These are phyloP conservation scores for Zea luxurians DNA, from an alignment of 176 grass and related monocot genomes.

Conservation along the genomic window DNA sequence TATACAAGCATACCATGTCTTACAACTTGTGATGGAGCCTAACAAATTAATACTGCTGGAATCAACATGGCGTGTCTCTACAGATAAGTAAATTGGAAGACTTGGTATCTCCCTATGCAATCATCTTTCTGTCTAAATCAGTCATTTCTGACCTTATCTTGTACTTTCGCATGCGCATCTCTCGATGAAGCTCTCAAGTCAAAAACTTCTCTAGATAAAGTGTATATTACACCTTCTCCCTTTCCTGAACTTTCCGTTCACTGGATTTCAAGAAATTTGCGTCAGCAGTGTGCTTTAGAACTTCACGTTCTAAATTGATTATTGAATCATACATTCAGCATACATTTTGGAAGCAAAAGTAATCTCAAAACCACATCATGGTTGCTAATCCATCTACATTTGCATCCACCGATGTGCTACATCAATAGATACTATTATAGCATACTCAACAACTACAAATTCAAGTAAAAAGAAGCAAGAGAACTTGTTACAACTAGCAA, in stretches of 20 bases:
- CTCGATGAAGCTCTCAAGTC: neutral
- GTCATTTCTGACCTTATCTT: constrained; percentile 45
- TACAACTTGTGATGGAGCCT: constrained; percentile 20
- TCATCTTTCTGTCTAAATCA: constrained; percentile 44
- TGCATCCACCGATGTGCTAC: too few species aligned
- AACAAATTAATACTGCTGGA: constrained; percentile 22
- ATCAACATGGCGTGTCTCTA: constrained; percentile 14
- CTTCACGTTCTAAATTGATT: neutral
- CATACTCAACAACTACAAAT: too few species aligned
- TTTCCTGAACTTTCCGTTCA: constrained; percentile 1
- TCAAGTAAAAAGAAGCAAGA: too few species aligned
- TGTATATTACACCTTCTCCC: neutral
- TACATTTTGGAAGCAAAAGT: neutral
- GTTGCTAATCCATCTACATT: too few species aligned
- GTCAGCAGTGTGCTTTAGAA: too few species aligned
- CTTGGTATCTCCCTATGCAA: constrained; percentile 35
- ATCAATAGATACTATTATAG: too few species aligned
- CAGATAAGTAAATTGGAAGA: constrained; percentile 7
- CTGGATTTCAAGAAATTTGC: too few species aligned
- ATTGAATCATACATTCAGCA: neutral
- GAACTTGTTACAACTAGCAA: too few species aligned
- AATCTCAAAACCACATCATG: too few species aligned
- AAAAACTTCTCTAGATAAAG: neutral
- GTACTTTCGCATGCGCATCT: neutral
- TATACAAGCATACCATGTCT: constrained; percentile 7